phyloP scores from a whole-genome alignment of 2,329 filamentous ascomycete species.

The Lasiodiplodia sp. region DNA sequence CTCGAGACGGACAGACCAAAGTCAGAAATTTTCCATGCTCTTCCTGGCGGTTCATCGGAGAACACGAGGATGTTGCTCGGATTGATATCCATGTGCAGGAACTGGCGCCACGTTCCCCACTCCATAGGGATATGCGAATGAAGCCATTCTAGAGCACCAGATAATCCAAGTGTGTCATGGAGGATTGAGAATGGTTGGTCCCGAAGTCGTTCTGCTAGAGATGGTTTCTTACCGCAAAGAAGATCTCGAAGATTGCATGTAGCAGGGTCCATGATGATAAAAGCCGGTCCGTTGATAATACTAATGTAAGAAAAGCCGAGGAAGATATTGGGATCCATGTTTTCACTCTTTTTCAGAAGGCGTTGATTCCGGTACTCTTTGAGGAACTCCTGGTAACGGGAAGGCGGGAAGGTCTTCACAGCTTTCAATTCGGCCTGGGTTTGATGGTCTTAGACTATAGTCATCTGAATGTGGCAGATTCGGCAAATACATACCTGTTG shows the following conservation, averaged over 20 bases:
- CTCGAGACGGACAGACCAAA: conserved; percentile 1
- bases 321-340: background rate
- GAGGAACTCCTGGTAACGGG: rapidly evolving
- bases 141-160: background rate
- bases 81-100: conserved; percentile 6
- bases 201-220: too few species aligned
- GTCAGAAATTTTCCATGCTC: conserved; percentile 5
- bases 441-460: too few species aligned
- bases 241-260: background rate
- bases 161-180: background rate
- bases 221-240: background rate
- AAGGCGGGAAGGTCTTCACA: too few species aligned
- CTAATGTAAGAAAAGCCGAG: background rate
- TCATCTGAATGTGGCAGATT: too few species aligned
- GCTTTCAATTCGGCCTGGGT: too few species aligned
- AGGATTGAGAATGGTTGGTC: background rate
- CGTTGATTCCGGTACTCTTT: too few species aligned
- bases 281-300: background rate
- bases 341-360: background rate
- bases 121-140: background rate
- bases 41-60: background rate
- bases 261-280: background rate
- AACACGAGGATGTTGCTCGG: conserved; percentile 1
- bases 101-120: background rate
- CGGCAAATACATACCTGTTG: too few species aligned